Conservation (phyloP, 306 rosid species). For the Casuarina cunninghamiana region DNA sequence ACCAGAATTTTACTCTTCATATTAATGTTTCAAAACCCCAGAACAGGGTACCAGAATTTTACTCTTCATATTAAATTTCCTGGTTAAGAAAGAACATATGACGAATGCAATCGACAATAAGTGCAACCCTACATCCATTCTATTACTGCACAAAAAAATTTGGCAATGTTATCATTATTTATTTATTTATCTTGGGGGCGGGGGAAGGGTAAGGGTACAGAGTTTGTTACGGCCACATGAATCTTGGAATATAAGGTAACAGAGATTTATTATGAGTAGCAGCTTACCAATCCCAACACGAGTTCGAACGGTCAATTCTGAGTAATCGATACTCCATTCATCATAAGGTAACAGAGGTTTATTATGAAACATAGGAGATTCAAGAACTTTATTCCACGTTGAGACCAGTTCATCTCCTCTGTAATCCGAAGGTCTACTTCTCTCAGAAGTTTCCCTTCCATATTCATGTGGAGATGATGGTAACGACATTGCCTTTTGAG, state of each 20-base stretch:
- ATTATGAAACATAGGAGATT: constrained; percentile 66
- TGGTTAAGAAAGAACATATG: neutral
- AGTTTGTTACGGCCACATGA: no score
- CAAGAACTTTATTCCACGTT: constrained; percentile 85
- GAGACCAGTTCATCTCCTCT: constrained; percentile 59
- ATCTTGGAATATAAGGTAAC: neutral
- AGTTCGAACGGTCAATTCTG: constrained; percentile 87
- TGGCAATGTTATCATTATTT: no score
- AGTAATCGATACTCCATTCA: constrained; percentile 91
- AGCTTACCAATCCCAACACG: constrained; percentile 94
- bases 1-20: neutral
- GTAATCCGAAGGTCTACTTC: constrained; percentile 54
- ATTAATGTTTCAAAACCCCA: neutral
- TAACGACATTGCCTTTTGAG: constrained; percentile 89
- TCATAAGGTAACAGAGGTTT: constrained; percentile 79
- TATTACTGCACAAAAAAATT: no score
- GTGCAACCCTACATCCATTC: no score
- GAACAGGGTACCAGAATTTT: neutral
- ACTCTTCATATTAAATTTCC: neutral
- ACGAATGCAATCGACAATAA: no score
- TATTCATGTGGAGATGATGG: constrained; percentile 95
- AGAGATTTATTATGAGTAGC: constrained; percentile 20
- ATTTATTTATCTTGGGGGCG: no score
- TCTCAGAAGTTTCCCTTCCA: constrained; percentile 60
- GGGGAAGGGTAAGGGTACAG: no score